phyloP scores from a whole-genome alignment of 2,329 filamentous ascomycete genomes.

The Arthrobotrys musiformis region DNA sequence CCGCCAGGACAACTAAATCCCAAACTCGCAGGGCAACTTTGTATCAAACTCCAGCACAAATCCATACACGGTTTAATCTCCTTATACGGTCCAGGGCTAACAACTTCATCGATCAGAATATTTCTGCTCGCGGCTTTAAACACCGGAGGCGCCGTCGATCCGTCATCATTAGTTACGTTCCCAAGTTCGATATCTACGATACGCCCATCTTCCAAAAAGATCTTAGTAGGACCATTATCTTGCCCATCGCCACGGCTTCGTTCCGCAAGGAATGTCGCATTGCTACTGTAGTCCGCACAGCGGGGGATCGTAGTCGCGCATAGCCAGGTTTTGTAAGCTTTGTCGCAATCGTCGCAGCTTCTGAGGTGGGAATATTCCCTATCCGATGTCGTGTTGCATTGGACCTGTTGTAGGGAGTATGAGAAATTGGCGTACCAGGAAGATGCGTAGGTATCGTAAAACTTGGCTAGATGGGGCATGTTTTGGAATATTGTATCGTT shows the following conservation, averaged over 20 bases:
- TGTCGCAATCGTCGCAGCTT: slow-evolving; percentile 78
- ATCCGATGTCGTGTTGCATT: slow-evolving; percentile 78
- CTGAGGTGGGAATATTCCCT: slow-evolving; percentile 83
- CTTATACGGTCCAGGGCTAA: slow-evolving; percentile 89
- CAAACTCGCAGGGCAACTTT: slow-evolving; percentile 81
- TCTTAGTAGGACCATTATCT: slow-evolving; percentile 38
- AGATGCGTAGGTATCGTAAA: slow-evolving; percentile 81
- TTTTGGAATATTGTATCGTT: slow-evolving; percentile 74
- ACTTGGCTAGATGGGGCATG: slow-evolving; percentile 71
- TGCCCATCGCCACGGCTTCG: slow-evolving; percentile 64
- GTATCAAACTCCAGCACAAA: slow-evolving; percentile 85
- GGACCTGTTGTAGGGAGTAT: slow-evolving; percentile 82
- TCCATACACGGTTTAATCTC: slow-evolving; percentile 90
- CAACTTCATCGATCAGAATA: slow-evolving; percentile 74
- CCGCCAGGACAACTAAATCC: slow-evolving; percentile 78
- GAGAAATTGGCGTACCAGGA: slow-evolving; percentile 79
- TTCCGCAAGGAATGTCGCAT: slow-evolving; percentile 69
- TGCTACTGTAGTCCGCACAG: slow-evolving; percentile 81
- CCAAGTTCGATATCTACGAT: slow-evolving; percentile 54
- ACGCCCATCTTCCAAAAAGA: slow-evolving; percentile 37
- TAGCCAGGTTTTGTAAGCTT: slow-evolving; percentile 92
- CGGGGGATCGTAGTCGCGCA: slow-evolving; percentile 92
- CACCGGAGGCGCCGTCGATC: neutral
- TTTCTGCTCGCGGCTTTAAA: slow-evolving; percentile 70
- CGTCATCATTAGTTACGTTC: slow-evolving; percentile 56